Base-by-base conservation (phyloP, 2,329 filamentous ascomycete species). In the Stachybotrys elegans region DNA sequence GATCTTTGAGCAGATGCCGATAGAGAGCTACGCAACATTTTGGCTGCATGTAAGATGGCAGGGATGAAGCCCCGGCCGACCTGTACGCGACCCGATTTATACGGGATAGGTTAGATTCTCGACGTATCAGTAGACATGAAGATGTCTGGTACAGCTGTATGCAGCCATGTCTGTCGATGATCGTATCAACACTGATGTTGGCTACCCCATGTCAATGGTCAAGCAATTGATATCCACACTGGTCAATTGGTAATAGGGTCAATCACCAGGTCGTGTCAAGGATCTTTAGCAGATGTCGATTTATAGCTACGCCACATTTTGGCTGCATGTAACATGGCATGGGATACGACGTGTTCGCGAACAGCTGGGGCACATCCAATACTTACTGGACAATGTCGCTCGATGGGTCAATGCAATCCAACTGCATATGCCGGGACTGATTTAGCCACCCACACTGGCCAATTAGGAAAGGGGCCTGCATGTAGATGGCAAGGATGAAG, bases 251-350 rank as follows among this genome's bases (percentile, higher is more conserved):
- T 11, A 29, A 29, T 12, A n/a, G n/a, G 11, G n/a, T 29, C 11
- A 12, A 29, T n/a, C n/a, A n/a, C 25, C 17, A 17, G 32, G 32
- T 36, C 32, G 17, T 16, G 32, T 36, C 32, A 36, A 36, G 32
- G 32, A 36, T 17, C 32, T 36, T 36, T 36, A 36, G 32, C 32
- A 36, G 32, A 17, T 36, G 32, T 16, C 17, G 32, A 36, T 16
- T 14, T 36, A 16, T 36, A 36, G 32, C 32, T 36, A 36, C 32
- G 32, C 32, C 32, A 36, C 32, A 36, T 36, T 36, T 36, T 36
- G 32, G 32, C 32, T 36, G 32, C 32, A 36, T 36, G 32, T 36
- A 36, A 29, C 32, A 36, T 36, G 32, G 32, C 32, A 36, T 11
- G 32, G 32, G n/a, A n/a, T n/a, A n/a, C n/a, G n/a, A n/a, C n/a